A percentile compares a stretch with the other conserved stretches of the same genome.
phyloP scores from a whole-genome alignment of 106 monocot genomes.

The Cymbidium sinense region DNA sequence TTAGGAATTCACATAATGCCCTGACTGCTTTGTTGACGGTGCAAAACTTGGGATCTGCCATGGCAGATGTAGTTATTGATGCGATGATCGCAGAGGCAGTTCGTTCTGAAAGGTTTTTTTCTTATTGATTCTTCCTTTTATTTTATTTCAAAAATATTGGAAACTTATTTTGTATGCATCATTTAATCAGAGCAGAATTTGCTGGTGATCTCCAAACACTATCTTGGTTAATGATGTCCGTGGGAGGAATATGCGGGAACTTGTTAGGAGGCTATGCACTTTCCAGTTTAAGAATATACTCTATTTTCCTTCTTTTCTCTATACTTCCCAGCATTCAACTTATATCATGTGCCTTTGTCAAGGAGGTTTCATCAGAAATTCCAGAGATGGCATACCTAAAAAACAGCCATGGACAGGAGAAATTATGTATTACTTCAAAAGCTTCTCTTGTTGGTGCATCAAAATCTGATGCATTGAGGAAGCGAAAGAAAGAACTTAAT shows the following conservation, averaged over 20 bases:
- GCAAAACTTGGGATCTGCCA: conserved; percentile 76
- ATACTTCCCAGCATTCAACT: conserved; percentile 56
- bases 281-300: conserved; percentile 36
- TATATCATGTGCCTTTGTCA: conserved; percentile 47
- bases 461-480: conserved; percentile 21
- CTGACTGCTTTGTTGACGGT: conserved; percentile 44
- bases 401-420: conserved; percentile 6
- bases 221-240: conserved; percentile 74
- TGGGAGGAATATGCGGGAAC: conserved; percentile 80
- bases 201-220: conserved; percentile 76
- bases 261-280: conserved; percentile 69
- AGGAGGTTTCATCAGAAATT: conserved; percentile 30
- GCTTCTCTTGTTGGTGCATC: conserved; percentile 10
- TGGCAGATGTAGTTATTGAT: conserved; percentile 91
- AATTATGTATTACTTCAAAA: conserved; percentile 1
- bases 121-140: conserved; percentile 8
- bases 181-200: conserved; percentile 54
- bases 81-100: conserved; percentile 92
- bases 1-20: conserved; percentile 46
- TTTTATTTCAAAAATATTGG: not conserved
- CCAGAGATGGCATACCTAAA: conserved; percentile 7
- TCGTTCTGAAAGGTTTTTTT: conserved; percentile 39
- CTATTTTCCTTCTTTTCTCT: conserved; percentile 66
- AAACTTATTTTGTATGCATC: conserved; percentile 14
- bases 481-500: conserved; percentile 21